Percentiles rank a stretch among this genome's conserved stretches.
Conservation (phyloP, 2,329 filamentous ascomycete species). For the Aspergillus candidus region DNA sequence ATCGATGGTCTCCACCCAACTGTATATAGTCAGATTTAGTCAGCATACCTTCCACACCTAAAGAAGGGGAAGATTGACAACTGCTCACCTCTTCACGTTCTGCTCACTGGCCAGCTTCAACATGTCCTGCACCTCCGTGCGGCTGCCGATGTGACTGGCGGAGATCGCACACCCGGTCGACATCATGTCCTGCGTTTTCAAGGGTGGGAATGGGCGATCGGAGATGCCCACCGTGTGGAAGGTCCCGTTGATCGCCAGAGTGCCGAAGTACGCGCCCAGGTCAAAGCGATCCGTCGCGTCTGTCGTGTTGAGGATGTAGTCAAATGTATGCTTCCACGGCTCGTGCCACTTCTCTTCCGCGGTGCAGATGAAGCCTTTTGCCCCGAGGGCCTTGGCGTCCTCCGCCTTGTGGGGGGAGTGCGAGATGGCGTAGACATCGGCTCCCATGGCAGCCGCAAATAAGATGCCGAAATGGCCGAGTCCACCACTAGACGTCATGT, state of each 20-base stretch:
- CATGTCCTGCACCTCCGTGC: slow-evolving; percentile 66
- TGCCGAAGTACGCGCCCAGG: slow-evolving; percentile 61
- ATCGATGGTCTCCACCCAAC: slow-evolving; percentile 63
- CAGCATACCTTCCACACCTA: no score
- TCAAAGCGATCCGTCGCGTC: slow-evolving; percentile 66
- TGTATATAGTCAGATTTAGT: no score
- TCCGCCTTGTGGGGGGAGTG: slow-evolving; percentile 55
- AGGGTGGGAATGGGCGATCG: slow-evolving; percentile 63
- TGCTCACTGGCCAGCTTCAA: slow-evolving; percentile 64
- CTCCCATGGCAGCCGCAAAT: slow-evolving; percentile 62
- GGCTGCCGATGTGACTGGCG: slow-evolving; percentile 63
- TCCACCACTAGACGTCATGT: slow-evolving; percentile 42
- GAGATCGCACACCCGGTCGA: slow-evolving; percentile 67
- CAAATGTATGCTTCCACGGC: slow-evolving; percentile 49
- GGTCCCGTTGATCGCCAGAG: slow-evolving; percentile 73
- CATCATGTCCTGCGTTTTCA: slow-evolving; percentile 70
- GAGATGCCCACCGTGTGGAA: slow-evolving; percentile 78
- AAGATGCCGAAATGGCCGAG: slow-evolving; percentile 66
- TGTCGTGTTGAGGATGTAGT: slow-evolving; percentile 67
- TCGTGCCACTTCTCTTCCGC: slow-evolving; percentile 55
- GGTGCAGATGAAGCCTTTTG: slow-evolving; percentile 55
- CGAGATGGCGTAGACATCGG: slow-evolving; percentile 57
- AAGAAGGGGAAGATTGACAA: no score
- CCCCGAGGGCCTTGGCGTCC: slow-evolving; percentile 54
- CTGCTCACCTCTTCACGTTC: slow-evolving; percentile 50